Conservation (phyloP, 2,329 filamentous ascomycete genomes). For the Paramyrothecium roridum region DNA sequence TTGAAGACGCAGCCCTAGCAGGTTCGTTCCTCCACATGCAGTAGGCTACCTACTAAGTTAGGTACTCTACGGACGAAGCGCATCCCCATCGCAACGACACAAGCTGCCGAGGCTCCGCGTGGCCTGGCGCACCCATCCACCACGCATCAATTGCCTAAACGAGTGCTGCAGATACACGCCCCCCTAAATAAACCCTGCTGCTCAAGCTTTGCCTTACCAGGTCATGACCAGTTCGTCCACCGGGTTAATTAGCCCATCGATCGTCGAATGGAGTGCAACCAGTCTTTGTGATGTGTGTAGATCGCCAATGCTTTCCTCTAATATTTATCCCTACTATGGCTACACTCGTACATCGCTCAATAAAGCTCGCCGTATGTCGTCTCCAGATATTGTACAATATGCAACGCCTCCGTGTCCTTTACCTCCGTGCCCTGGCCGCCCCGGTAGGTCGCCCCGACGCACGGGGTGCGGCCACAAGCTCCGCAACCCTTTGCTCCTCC, state of each 20-base stretch:
- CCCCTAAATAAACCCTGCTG: too few species aligned
- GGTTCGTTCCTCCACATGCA: too few species aligned
- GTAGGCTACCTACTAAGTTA: too few species aligned
- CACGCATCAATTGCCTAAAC: not conserved
- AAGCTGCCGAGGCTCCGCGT: not conserved
- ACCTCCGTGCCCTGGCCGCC: slow-evolving; percentile 14
- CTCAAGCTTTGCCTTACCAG: too few species aligned
- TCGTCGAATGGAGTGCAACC: too few species aligned
- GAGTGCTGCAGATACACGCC: too few species aligned
- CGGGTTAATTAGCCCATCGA: too few species aligned
- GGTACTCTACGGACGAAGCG: not conserved
- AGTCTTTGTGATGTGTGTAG: not conserved
- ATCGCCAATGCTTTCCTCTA: not conserved
- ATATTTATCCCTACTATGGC: not conserved
- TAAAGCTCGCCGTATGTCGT: not conserved
- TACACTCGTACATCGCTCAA: not conserved
- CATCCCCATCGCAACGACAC: not conserved
- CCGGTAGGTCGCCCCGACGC: not conserved
- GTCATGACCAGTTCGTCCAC: too few species aligned
- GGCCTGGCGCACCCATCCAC: not conserved
- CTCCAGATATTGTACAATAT: not conserved
- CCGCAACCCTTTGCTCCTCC: slow-evolving; percentile 24
- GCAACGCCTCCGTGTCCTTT: slow-evolving; percentile 1
- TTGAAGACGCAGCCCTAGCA: too few species aligned
- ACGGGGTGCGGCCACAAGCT: slow-evolving; percentile 20